Percentiles rank a stretch among this genome's conserved stretches.
Conservation (phyloP, 345 rosid species). For the Eucalyptus globulus region DNA sequence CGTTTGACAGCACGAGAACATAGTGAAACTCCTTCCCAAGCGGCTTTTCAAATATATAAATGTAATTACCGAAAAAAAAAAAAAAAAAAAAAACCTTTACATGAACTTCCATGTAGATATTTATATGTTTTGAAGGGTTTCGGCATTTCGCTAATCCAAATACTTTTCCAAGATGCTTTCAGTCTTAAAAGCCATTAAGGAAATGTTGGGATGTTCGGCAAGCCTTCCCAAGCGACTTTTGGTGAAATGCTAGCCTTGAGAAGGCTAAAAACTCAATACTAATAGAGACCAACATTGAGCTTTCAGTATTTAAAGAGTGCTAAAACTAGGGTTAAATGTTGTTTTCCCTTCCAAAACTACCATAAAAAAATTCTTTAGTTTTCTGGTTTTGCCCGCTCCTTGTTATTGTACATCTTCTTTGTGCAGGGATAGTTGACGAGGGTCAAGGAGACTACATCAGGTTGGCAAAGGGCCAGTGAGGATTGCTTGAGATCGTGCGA, state of each 20-base stretch:
- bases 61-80: neutral
- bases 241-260: fast-evolving
- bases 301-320: too few relatives aligned
- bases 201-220: fast-evolving
- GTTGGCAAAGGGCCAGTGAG: fast-evolving
- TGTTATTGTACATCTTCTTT: too few relatives aligned
- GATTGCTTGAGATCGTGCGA: fast-evolving
- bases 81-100: neutral
- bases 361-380: fast-evolving
- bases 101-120: neutral
- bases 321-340: too few relatives aligned
- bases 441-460: too few relatives aligned
- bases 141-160: neutral
- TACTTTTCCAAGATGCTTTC: too few relatives aligned
- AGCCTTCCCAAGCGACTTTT: too few relatives aligned
- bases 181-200: fast-evolving
- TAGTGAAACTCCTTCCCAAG: neutral
- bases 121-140: neutral
- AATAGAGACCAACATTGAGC: too few relatives aligned
- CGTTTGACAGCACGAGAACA: neutral
- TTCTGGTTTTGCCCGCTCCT: too few relatives aligned
- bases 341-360: too few relatives aligned
- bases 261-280: too few relatives aligned
- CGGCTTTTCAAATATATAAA: neutral
- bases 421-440: fast-evolving